phyloP scores from a whole-genome alignment of 345 rosid genomes.

The Citrus mangshanensis region DNA sequence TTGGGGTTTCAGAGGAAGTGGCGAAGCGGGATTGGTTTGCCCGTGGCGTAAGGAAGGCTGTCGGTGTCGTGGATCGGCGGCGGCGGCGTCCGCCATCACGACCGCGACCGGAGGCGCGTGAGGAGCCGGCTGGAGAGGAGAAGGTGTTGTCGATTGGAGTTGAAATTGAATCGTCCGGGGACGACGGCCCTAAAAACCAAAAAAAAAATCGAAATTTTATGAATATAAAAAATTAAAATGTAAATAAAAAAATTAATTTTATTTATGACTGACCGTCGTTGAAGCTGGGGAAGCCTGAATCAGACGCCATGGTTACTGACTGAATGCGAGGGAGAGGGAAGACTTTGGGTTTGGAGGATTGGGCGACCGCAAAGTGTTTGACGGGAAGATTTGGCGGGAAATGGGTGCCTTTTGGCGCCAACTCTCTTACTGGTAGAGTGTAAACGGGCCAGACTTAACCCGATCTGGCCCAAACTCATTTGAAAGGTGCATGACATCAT shows the following conservation, averaged over 20 bases:
- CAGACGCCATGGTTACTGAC: conserved; percentile 59
- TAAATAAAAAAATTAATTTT: background rate
- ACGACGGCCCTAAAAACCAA: conserved; percentile 49
- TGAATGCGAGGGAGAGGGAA: conserved; percentile 15
- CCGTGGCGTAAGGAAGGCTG: conserved; percentile 21
- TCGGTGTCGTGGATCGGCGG: conserved; percentile 28
- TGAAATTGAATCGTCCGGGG: conserved; percentile 61
- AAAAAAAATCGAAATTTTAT: background rate
- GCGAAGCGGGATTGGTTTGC: conserved; percentile 24
- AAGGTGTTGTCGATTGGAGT: conserved; percentile 63
- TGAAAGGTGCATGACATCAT: background rate
- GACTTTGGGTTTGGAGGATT: background rate
- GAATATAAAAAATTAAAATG: background rate
- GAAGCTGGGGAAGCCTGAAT: conserved; percentile 48
- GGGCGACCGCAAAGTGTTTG: background rate
- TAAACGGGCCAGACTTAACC: background rate
- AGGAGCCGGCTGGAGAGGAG: conserved; percentile 44
- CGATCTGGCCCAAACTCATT: background rate
- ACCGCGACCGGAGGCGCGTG: conserved; percentile 9
- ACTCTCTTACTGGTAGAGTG: background rate
- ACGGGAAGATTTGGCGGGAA: conserved; percentile 47
- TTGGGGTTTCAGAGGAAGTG: conserved; percentile 49
- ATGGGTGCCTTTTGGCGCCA: conserved; percentile 52
- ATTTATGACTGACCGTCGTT: conserved; percentile 32
- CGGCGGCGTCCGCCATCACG: conserved; percentile 17